phyloP scores from a whole-genome alignment of 1,139 yeast species.

The Debaryomyces fabryi region DNA sequence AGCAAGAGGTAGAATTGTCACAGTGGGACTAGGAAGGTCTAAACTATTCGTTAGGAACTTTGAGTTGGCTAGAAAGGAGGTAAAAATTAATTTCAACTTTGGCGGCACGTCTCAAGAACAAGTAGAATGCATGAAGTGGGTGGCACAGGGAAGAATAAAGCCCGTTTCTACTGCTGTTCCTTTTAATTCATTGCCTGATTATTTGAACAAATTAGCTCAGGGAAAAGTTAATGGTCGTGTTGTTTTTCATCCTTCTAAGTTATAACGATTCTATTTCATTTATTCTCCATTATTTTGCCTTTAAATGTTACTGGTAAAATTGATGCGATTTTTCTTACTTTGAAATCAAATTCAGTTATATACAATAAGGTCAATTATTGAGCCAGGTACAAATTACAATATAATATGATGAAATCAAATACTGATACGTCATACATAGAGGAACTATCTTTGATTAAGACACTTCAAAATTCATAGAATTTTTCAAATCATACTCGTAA shows the following conservation, averaged over 20 bases:
- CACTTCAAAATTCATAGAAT: no score
- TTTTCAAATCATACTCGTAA: no score
- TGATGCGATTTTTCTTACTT: no score
- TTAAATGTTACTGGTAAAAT: no score
- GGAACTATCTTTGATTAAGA: no score
- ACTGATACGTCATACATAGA: no score
- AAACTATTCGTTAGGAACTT: conserved; percentile 35
- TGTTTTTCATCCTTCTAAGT: conserved; percentile 40
- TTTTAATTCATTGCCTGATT: conserved; percentile 40
- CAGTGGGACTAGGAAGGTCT: conserved; percentile 47
- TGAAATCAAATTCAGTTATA: no score
- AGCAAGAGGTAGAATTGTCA: conserved; percentile 40
- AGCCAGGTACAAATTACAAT: no score
- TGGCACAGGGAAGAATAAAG: conserved; percentile 40
- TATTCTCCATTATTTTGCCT: no score
- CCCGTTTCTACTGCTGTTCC: conserved; percentile 41
- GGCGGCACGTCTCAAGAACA: conserved; percentile 55
- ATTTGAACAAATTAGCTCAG: conserved; percentile 34
- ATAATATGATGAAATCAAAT: no score
- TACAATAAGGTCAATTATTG: background rate
- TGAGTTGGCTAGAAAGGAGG: conserved; percentile 45
- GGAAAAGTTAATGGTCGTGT: conserved; percentile 50
- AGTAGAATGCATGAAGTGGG: conserved; percentile 48
- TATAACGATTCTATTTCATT: background rate
- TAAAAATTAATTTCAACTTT: conserved; percentile 42